Percentiles rank a stretch among this genome's conserved stretches.
Evolutionary conservation across 352 stramenopile genomes (phyloP).

Genomic region (Phytophthora niederhauseri): DNA sequence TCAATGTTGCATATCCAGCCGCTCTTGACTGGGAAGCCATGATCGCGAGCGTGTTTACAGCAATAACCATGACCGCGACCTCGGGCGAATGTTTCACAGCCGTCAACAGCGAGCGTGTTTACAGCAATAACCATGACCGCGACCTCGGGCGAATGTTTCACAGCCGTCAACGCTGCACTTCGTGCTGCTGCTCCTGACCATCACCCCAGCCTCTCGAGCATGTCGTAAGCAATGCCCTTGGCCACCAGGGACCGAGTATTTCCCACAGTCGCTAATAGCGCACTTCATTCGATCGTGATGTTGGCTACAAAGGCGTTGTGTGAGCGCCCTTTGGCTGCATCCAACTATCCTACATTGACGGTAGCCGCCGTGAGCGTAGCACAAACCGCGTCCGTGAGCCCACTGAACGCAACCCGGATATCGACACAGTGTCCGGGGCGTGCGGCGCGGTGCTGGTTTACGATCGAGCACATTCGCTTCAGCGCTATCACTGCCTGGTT

Average conservation of each 20-base stretch:
- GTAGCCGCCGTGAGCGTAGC: constrained; percentile 16
- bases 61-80: not conserved
- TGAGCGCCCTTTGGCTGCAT: constrained; percentile 3
- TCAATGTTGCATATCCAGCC: not conserved
- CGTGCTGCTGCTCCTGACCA: not conserved
- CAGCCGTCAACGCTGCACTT: not conserved
- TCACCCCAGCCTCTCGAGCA: not conserved
- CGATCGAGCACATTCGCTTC: not conserved
- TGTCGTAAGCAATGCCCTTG: not conserved
- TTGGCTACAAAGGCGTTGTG: constrained; percentile 10
- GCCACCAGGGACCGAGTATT: not conserved
- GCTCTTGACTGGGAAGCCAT: not conserved
- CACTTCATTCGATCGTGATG: constrained; percentile 5
- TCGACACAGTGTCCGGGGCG: not conserved
- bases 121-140: not conserved
- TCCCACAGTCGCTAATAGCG: constrained; percentile 3
- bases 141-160: not conserved
- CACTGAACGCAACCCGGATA: constrained; percentile 7
- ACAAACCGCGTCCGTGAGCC: constrained; percentile 7
- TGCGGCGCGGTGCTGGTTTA: not conserved
- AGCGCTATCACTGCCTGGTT: not conserved
- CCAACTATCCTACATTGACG: constrained; percentile 13
- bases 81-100: not conserved
- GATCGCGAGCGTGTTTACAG: not conserved
- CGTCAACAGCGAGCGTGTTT: not conserved